phyloP scores from a whole-genome alignment of 805 yeast genomes.

The Zygotorulaspora chibaensis region DNA sequence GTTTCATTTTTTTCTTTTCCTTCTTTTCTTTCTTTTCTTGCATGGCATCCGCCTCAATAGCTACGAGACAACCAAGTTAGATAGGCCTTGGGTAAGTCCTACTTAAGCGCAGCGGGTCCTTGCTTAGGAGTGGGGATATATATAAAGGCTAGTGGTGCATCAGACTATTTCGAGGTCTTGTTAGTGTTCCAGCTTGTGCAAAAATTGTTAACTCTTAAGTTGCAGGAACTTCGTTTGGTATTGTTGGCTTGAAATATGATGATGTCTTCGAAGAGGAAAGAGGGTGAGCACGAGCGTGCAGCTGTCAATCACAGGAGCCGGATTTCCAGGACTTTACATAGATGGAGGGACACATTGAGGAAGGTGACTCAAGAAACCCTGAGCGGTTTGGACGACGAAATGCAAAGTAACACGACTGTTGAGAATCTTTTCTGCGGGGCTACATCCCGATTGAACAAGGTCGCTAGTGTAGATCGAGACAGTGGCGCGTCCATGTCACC shows the following conservation, averaged over 20 bases:
- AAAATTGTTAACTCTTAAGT: too few relatives aligned
- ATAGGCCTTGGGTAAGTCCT: too few relatives aligned
- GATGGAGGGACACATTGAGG: constrained; percentile 22
- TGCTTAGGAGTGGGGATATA: too few relatives aligned
- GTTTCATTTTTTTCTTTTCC: neutral
- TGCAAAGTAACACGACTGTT: constrained; percentile 15
- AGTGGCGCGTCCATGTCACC: constrained; percentile 17
- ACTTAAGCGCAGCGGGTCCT: too few relatives aligned
- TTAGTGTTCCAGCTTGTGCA: too few relatives aligned
- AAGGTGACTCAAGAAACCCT: constrained; percentile 22
- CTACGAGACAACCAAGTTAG: neutral
- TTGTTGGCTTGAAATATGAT: neutral
- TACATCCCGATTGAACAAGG: neutral
- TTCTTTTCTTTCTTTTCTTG: neutral
- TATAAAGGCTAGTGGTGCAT: too few relatives aligned
- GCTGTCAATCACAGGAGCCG: neutral
- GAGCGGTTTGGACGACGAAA: constrained; percentile 18
- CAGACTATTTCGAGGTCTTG: too few relatives aligned
- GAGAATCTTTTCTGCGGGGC: constrained; percentile 20
- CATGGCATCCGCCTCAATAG: neutral
- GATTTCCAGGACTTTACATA: constrained; percentile 19
- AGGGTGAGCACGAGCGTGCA: neutral
- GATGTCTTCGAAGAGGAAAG: neutral
- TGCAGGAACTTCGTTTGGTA: too few relatives aligned
- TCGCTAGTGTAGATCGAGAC: constrained; percentile 12